Evolutionary conservation across 495 filamentous ascomycete genomes (phyloP).

Genomic region (Wilcoxina mikolae): DNA sequence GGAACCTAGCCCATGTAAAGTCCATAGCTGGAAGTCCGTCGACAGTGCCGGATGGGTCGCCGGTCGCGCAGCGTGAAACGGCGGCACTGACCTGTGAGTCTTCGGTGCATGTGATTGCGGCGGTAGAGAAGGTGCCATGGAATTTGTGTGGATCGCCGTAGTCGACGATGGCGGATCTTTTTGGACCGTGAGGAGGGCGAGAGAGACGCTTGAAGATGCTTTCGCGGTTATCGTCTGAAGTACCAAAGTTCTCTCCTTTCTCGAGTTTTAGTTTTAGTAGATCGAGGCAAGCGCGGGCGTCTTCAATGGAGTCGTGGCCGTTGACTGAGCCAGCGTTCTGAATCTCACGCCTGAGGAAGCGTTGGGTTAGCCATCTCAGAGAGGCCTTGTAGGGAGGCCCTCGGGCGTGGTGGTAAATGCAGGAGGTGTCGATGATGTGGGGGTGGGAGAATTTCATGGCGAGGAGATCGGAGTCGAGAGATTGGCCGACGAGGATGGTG

Average conservation of each 20-base stretch:
- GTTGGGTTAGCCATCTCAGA: conserved; percentile 69
- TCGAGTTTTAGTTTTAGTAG: conserved; percentile 91
- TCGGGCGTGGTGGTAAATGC: conserved; percentile 65
- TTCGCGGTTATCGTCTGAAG: conserved; percentile 56
- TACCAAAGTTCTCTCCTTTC: conserved; percentile 70
- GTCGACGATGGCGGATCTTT: conserved; percentile 70
- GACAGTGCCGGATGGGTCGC: conserved; percentile 45
- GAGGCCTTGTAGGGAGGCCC: conserved; percentile 59
- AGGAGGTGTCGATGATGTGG: conserved; percentile 75
- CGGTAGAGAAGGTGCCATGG: conserved; percentile 53
- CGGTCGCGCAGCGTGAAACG: conserved; percentile 51
- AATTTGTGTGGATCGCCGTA: conserved; percentile 69
- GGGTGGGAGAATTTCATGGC: conserved; percentile 79
- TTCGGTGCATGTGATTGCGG: conserved; percentile 53
- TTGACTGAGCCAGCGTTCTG: conserved; percentile 48
- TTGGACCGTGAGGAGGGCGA: conserved; percentile 42
- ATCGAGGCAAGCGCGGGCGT: conserved; percentile 77
- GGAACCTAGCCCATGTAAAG: conserved; percentile 77
- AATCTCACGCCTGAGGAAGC: conserved; percentile 68
- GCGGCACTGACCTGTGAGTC: conserved; percentile 64
- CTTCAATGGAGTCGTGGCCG: conserved; percentile 86
- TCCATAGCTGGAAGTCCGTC: conserved; percentile 62
- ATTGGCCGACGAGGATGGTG: conserved; percentile 79
- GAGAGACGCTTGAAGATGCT: conserved; percentile 73
- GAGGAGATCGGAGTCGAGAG: conserved; percentile 73